These are phyloP conservation scores for Penicillium sp. DNA, from an alignment of 2,329 filamentous ascomycete species.

Conservation along the genomic window DNA sequence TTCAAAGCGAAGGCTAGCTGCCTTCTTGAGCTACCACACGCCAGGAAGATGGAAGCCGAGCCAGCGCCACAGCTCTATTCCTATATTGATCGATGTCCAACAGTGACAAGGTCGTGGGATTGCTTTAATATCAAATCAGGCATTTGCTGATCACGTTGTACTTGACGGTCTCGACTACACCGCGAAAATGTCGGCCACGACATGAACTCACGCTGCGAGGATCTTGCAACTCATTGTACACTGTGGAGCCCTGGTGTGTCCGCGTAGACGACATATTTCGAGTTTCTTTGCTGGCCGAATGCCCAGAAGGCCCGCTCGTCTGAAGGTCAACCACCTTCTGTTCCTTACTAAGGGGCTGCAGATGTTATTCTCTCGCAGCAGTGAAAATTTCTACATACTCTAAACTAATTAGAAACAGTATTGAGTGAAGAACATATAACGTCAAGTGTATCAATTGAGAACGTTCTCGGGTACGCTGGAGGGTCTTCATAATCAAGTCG, in stretches of 20 bases:
- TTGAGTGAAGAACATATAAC: too few relatives aligned
- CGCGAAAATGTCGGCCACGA: not conserved
- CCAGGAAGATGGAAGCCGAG: not conserved
- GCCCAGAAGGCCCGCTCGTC: not conserved
- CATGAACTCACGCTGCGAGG: not conserved
- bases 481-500: not conserved
- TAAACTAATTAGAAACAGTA: too few relatives aligned
- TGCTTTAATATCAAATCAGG: not conserved
- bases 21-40: not conserved
- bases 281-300: not conserved
- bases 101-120: not conserved
- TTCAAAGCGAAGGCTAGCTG: not conserved
- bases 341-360: not conserved
- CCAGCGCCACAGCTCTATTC: not conserved
- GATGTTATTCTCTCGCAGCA: not conserved
- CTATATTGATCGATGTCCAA: not conserved
- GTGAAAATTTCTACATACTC: too few relatives aligned
- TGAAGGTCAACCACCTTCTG: not conserved
- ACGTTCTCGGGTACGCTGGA: too few relatives aligned
- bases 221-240: not conserved
- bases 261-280: too few relatives aligned
- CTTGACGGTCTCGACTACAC: not conserved
- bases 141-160: not conserved
- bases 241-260: not conserved
- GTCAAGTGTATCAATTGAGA: too few relatives aligned